phyloP scores from a whole-genome alignment of 2,329 filamentous ascomycete genomes.

The Arthrinium phaeospermum region DNA sequence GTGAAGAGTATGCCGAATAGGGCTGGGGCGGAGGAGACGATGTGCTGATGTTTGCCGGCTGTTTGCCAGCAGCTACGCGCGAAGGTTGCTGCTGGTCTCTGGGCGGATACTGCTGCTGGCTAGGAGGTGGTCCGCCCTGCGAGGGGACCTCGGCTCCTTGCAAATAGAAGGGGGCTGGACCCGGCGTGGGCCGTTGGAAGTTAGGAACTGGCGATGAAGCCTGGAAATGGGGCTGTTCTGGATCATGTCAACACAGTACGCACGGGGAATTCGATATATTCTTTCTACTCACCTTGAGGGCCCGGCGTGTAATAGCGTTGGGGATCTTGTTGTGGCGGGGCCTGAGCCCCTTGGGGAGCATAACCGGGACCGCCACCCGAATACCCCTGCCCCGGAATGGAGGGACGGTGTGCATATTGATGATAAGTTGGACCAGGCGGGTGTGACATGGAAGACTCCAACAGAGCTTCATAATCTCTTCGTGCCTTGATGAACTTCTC shows the following conservation, averaged over 20 bases:
- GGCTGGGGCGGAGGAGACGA: constrained; percentile 56
- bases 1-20: constrained; percentile 43
- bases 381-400: constrained; percentile 42
- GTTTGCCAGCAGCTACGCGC: constrained; percentile 53
- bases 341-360: constrained; percentile 48
- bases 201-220: constrained; percentile 57
- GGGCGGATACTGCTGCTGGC: constrained; percentile 34
- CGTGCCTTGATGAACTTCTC: constrained; percentile 99
- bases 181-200: constrained; percentile 59
- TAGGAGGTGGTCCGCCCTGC: constrained; percentile 35
- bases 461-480: constrained; percentile 92
- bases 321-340: constrained; percentile 61
- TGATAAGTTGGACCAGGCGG: constrained; percentile 82
- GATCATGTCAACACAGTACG: constrained; percentile 36
- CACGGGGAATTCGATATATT: constrained; percentile 44
- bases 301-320: constrained; percentile 73
- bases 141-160: constrained; percentile 62
- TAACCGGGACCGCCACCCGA: constrained; percentile 40
- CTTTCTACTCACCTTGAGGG: constrained; percentile 46
- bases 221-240: constrained; percentile 50
- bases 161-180: constrained; percentile 69
- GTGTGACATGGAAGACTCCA: constrained; percentile 96
- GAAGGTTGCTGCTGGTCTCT: constrained; percentile 47
- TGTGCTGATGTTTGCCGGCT: constrained; percentile 57
- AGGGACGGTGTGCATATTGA: constrained; percentile 65